Percentiles rank a stretch among this genome's conserved stretches.
phyloP scores from a whole-genome alignment of 176 grass and related monocot species.

The Oryza meridionalis region DNA sequence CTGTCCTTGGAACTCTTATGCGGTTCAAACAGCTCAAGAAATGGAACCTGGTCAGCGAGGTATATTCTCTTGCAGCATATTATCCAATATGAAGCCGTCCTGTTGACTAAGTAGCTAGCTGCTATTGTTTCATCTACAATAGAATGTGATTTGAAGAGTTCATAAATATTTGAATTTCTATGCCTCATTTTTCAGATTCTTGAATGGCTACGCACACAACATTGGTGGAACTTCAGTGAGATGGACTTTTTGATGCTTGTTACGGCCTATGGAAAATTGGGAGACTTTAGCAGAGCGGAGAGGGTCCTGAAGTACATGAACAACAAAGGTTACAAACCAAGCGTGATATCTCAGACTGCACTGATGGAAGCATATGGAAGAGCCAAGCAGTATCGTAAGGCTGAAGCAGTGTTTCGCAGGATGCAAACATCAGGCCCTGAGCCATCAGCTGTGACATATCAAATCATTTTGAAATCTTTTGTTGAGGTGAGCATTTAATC shows the following conservation, averaged over 20 bases:
- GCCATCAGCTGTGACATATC: conserved; percentile 89
- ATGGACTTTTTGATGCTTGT: conserved; percentile 97
- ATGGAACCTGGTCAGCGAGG: conserved; percentile 91
- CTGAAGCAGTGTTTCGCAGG: conserved; percentile 79
- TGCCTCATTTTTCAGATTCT: conserved; percentile 67
- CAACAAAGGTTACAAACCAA: conserved; percentile 73
- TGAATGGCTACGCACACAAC: conserved; percentile 90
- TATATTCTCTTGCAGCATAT: conserved; percentile 41
- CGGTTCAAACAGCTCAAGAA: conserved; percentile 94
- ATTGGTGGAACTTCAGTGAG: conserved; percentile 94
- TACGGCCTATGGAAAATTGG: conserved; percentile 84
- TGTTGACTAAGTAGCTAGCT: conserved; percentile 21
- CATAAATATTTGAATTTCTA: conserved; percentile 13
- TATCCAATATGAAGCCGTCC: background rate
- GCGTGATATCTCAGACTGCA: conserved; percentile 90
- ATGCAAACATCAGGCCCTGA: conserved; percentile 89
- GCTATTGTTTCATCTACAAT: background rate
- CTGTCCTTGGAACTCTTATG: conserved; percentile 78
- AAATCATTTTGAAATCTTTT: conserved; percentile 90
- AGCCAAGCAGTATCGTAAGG: conserved; percentile 81
- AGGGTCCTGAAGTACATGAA: conserved; percentile 81
- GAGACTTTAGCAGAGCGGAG: conserved; percentile 80
- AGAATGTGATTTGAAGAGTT: conserved; percentile 8
- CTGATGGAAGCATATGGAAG: conserved; percentile 93
- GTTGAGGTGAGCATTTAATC: conserved; percentile 68